A percentile compares a stretch with the other conserved stretches of the same genome.
Conservation (phyloP, 139 green algal genomes). For the Closterium sp. region DNA sequence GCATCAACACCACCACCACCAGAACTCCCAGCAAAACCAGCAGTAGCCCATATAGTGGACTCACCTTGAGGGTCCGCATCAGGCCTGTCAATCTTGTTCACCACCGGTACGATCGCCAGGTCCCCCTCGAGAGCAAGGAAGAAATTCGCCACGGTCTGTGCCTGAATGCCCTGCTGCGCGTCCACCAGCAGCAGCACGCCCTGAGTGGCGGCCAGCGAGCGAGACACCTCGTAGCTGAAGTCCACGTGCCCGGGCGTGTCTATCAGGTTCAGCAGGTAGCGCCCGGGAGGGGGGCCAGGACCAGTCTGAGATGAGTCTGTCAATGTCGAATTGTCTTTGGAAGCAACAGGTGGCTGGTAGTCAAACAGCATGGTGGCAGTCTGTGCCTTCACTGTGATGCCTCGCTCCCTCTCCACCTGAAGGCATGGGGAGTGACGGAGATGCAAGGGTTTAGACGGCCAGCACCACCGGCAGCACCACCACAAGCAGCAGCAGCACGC, state of each 20-base stretch:
- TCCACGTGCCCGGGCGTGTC: slow-evolving; percentile 90
- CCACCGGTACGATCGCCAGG: slow-evolving; percentile 80
- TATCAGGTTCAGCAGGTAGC: slow-evolving; percentile 83
- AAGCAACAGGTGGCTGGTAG: too few species aligned
- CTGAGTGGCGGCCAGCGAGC: slow-evolving; percentile 70
- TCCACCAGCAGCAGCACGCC: slow-evolving; percentile 89
- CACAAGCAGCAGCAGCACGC: too few species aligned
- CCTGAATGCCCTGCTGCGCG: slow-evolving; percentile 61
- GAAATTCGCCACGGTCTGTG: slow-evolving; percentile 87
- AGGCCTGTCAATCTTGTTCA: slow-evolving; percentile 79
- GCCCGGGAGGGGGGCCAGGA: not conserved
- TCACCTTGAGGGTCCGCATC: slow-evolving; percentile 71
- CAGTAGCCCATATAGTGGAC: too few species aligned
- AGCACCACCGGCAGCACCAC: too few species aligned
- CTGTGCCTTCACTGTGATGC: slow-evolving; percentile 87
- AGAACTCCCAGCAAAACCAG: too few species aligned
- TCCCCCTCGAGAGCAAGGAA: slow-evolving; percentile 85
- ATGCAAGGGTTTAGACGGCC: too few species aligned
- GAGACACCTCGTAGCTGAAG: slow-evolving; percentile 75
- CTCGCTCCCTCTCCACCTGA: slow-evolving; percentile 81
- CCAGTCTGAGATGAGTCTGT: not conserved
- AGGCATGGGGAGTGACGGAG: too few species aligned
- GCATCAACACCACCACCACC: slow-evolving; percentile 86
- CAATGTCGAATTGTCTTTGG: too few species aligned
- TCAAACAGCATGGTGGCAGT: slow-evolving; percentile 44